Evolutionary conservation across 441 rosid species (phyloP), one percentile per base, ranked within the genome.

Genomic region (Geranium incanum): DNA sequence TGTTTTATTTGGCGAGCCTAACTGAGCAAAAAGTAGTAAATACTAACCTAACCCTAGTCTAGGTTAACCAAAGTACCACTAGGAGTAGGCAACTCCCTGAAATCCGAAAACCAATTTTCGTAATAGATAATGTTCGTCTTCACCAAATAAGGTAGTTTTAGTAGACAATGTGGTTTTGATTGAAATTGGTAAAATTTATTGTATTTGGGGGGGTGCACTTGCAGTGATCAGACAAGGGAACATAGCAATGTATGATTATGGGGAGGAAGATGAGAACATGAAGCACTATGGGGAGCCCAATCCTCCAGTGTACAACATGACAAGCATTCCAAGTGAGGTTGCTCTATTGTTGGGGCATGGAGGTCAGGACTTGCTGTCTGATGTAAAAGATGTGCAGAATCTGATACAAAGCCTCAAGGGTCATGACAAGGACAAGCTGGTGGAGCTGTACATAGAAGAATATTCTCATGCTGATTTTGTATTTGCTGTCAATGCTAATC

Each of bases 161-260:
- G 21, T 21, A 21, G 21, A 21, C 21, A 21, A 21, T 21, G 21
- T 21, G 21, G 21, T 21, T 21, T 0, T 28, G 33, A 28, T 28
- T 28, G 33, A 28, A 28, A 28, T 28, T 28, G 33, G 3, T 11
- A 11, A 9, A 48, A 48, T 1, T 3, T 11, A 28, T 13, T 48
- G 55, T 48, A 3, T 48, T 28, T 7, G 6, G 13, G 41, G 45
- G 72, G 12, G 5, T 41, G 64, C 66, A 86, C 86, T 84, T 41
- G 64, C 66, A 86, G 87, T 84, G 87, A 59, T 76, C 52, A 82
- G 85, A 68, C 76, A 71, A 5, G 87, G 86, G 21, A 81, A 37
- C 19, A 23, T 84, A 33, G 70, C 77, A 5, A 86, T 67, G 87
- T 86, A 76, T 36, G 83, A 86, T 41, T 86, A 86, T 23, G 87